Evolutionary conservation across 495 filamentous ascomycete genomes (phyloP).

Genomic region (Darksidea phi): DNA sequence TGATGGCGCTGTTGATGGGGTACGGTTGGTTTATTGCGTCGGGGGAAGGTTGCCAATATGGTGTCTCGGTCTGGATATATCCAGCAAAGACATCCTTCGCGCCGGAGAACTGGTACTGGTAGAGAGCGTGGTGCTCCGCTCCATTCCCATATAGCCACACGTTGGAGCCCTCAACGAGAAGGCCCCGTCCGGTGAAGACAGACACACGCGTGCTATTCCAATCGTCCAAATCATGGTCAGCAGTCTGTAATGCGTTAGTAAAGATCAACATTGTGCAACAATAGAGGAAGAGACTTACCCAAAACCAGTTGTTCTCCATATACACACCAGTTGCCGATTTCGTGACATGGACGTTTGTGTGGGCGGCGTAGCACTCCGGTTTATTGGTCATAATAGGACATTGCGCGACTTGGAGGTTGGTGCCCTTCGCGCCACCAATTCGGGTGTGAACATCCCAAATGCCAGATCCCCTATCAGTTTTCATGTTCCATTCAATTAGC

Average conservation of each 20-base stretch:
- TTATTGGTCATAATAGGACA: slow-evolving; percentile 18
- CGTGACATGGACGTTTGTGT: slow-evolving; percentile 80
- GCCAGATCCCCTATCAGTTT: slow-evolving; percentile 65
- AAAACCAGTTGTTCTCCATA: slow-evolving; percentile 92
- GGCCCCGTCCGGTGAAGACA: slow-evolving; percentile 86
- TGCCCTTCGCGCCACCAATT: slow-evolving; percentile 78
- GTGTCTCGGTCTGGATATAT: slow-evolving; percentile 87
- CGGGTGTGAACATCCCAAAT: slow-evolving; percentile 95
- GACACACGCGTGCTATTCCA: slow-evolving; percentile 77
- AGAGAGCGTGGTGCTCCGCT: slow-evolving; percentile 85
- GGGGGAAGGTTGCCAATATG: slow-evolving; percentile 43
- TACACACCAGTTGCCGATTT: slow-evolving; percentile 64
- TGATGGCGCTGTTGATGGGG: slow-evolving; percentile 66
- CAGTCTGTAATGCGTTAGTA: slow-evolving; percentile 33
- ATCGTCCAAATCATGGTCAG: slow-evolving; percentile 88
- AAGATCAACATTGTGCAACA: not conserved
- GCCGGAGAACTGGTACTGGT: slow-evolving; percentile 69
- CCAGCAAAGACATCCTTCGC: slow-evolving; percentile 82
- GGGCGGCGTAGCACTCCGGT: slow-evolving; percentile 65
- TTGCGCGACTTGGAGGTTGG: slow-evolving; percentile 63
- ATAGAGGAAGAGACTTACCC: slow-evolving; percentile 53
- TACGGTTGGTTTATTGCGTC: slow-evolving; percentile 84
- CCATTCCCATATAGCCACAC: slow-evolving; percentile 73
- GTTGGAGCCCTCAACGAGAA: slow-evolving; percentile 65
- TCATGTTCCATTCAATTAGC: slow-evolving; percentile 88